phyloP scores from a whole-genome alignment of 2,329 filamentous ascomycete species.

The Hymenoscyphus albidus region DNA sequence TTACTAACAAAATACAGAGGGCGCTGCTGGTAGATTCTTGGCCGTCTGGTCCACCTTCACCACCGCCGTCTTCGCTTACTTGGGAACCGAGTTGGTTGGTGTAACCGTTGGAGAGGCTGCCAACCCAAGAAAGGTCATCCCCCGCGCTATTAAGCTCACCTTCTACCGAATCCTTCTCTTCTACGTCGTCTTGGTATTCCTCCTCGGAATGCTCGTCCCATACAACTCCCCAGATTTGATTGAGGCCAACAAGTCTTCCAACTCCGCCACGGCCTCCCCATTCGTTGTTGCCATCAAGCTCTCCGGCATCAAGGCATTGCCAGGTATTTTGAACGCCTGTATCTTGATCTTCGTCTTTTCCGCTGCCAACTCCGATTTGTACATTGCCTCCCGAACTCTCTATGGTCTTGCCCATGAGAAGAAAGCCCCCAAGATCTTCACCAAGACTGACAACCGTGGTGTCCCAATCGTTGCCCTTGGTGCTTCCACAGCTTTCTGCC shows the following conservation, averaged over 20 bases:
- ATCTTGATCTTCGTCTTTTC: constrained; percentile 65
- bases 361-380: constrained; percentile 56
- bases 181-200: constrained; percentile 58
- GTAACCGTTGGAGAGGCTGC: constrained; percentile 63
- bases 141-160: constrained; percentile 59
- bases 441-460: constrained; percentile 49
- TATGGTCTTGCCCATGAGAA: constrained; percentile 64
- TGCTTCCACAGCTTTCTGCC: constrained; percentile 47
- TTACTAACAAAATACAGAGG: constrained; percentile 24
- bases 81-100: constrained; percentile 58
- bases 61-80: constrained; percentile 59
- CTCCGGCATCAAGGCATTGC: constrained; percentile 58
- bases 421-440: constrained; percentile 61
- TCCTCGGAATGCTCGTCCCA: constrained; percentile 60
- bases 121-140: constrained; percentile 62
- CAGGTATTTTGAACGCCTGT: constrained; percentile 64
- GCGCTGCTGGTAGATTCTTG: constrained; percentile 51
- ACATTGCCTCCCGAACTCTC: constrained; percentile 66
- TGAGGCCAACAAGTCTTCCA: constrained; percentile 45
- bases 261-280: constrained; percentile 46
- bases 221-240: constrained; percentile 60
- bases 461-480: constrained; percentile 49
- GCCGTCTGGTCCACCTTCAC: constrained; percentile 50
- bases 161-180: constrained; percentile 60
- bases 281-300: constrained; percentile 58